Base-by-base conservation (phyloP, 306 rosid genomes). In the Corylus heterophylla region DNA sequence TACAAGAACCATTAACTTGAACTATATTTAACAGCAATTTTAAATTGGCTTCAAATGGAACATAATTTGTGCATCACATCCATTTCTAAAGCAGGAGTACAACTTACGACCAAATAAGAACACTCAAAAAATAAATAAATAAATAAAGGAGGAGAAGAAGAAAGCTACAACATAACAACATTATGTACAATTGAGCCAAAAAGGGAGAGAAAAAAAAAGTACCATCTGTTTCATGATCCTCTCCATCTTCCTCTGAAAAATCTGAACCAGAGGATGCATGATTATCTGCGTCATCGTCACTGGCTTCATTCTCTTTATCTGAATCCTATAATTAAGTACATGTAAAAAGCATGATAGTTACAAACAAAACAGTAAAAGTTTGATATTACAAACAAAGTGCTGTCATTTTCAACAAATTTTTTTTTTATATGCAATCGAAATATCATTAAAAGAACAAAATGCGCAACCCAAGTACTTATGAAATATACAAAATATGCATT, bases 221-320 rank as follows among this genome's bases (percentile, higher is more conserved):
- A 92, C 98, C 96, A 59, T 84, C 86, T 50, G 58, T 79, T 62
- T 85, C 95, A 74, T 73, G 78, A 31, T 77, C 79, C 71, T 87
- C 87, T 37, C 52, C 89, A 45, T 83, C 87, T 52, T 89, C 86
- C 44, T 69, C 73, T 2, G 82, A 84, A 78, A 79, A 81, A 76
- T 88, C 90, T 68, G 89, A 85, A 78, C 80, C 83, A 22, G 89
- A 80, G 77, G 88, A 76, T 77, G 64, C 70, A 63, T 71, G 51
- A 63, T 55, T 73, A 35, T 85, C 74, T 49, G 55, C 74, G 66
- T 76, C 85, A 64, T 79, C 89, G 35, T 69, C 82, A 37, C 69
- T 56, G 27, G 77, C 80, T 9, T 61, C 90, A 61, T 71, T 88
- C 55, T 84, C 98, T 51, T 83, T 92, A 69, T 85, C 89, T 58